phyloP scores from a whole-genome alignment of 2,329 filamentous ascomycete genomes.

The Neophaeococcomyces aloes region DNA sequence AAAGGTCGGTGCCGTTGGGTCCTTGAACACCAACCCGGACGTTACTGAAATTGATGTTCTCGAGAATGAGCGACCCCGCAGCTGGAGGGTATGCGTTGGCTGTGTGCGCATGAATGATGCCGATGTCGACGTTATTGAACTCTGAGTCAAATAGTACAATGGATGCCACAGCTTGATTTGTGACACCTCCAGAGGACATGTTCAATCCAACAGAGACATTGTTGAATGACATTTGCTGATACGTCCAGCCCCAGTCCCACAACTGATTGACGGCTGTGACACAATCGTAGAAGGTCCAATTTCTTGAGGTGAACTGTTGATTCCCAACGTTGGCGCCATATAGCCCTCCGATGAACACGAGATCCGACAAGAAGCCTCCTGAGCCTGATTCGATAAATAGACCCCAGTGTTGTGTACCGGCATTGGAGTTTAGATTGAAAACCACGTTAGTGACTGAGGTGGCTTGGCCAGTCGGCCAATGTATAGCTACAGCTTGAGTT shows the following conservation, averaged over 20 bases:
- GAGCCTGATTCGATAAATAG: slow-evolving; percentile 48
- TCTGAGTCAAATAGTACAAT: slow-evolving; percentile 46
- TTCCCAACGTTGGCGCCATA: slow-evolving; percentile 51
- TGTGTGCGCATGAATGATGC: slow-evolving; percentile 37
- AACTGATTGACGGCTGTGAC: slow-evolving; percentile 45
- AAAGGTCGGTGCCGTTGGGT: slow-evolving; percentile 27
- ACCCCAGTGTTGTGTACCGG: slow-evolving; percentile 42
- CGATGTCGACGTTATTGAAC: slow-evolving; percentile 40
- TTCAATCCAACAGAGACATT: slow-evolving; percentile 44
- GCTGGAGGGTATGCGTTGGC: slow-evolving; percentile 30
- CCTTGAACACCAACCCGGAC: slow-evolving; percentile 36
- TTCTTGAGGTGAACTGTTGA: slow-evolving; percentile 53
- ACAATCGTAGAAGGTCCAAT: slow-evolving; percentile 42
- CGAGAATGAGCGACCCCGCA: slow-evolving; percentile 44
- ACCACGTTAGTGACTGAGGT: slow-evolving; percentile 53
- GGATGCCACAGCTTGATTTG: slow-evolving; percentile 40
- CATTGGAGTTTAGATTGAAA: slow-evolving; percentile 44
- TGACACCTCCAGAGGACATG: slow-evolving; percentile 31
- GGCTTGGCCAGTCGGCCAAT: slow-evolving; percentile 47
- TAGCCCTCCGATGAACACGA: slow-evolving; percentile 50
- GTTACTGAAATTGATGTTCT: slow-evolving; percentile 46
- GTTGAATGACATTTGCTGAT: slow-evolving; percentile 39
- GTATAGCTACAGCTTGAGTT: slow-evolving; percentile 31
- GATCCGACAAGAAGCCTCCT: slow-evolving; percentile 49
- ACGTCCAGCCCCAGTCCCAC: slow-evolving; percentile 53